These are phyloP conservation scores for Dentipellis fragilis DNA, from an alignment of 768 basidiomycete genomes.

Conservation along the genomic window DNA sequence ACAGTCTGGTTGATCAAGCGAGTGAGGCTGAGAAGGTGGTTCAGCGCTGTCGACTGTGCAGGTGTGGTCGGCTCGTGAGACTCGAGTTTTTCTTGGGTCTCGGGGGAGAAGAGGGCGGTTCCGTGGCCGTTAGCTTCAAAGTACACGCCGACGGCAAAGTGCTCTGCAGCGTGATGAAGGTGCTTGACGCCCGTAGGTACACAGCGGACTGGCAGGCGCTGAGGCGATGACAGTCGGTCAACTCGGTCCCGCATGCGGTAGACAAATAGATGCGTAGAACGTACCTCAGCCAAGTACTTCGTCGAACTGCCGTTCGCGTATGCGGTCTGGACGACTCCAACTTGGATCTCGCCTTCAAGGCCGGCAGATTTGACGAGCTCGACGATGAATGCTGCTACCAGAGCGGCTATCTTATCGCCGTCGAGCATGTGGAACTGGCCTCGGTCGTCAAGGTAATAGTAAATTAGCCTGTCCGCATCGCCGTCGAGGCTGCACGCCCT, in stretches of 20 bases:
- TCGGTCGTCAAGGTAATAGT: conserved; percentile 79
- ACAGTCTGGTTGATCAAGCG: conserved; percentile 96
- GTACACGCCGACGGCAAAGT: conserved; percentile 93
- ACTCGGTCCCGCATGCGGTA: not conserved
- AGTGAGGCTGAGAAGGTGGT: conserved; percentile 66
- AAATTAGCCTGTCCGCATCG: conserved; percentile 95
- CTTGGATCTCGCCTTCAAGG: conserved; percentile 64
- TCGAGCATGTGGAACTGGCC: conserved; percentile 86
- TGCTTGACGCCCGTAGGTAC: conserved; percentile 97
- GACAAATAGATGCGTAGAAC: conserved; percentile 4
- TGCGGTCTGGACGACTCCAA: conserved; percentile 96
- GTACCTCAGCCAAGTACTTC: conserved; percentile 78
- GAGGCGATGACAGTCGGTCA: not conserved
- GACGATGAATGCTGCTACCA: conserved; percentile 88
- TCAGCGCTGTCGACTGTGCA: conserved; percentile 72
- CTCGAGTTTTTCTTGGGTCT: conserved; percentile 52
- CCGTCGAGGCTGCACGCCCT: conserved; percentile 93
- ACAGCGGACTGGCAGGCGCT: conserved; percentile 92
- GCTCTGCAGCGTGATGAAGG: conserved; percentile 93
- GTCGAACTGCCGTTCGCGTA: conserved; percentile 98
- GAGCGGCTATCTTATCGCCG: conserved; percentile 94
- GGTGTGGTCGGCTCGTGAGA: conserved; percentile 68
- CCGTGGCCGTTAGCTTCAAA: conserved; percentile 99
- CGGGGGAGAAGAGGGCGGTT: conserved; percentile 85
- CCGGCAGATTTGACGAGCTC: conserved; percentile 83